Conservation (phyloP, 345 rosid genomes). For the Camelina neglecta region DNA sequence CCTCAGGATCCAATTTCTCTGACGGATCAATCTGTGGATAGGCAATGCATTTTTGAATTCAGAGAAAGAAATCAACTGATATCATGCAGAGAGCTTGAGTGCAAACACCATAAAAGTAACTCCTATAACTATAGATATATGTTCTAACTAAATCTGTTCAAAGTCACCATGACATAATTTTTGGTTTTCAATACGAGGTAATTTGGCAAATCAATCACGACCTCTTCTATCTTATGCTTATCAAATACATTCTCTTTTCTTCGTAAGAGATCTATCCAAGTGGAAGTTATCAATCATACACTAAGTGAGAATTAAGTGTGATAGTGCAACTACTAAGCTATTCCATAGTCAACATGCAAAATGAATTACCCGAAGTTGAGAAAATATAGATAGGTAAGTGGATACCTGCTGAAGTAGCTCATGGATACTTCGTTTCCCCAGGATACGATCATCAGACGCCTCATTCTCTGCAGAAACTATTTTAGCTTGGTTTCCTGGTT, state of each 20-base stretch:
- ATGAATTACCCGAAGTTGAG: slow-evolving; percentile 14
- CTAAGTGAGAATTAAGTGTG: slow-evolving; percentile 8
- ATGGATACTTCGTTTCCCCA: slow-evolving; percentile 86
- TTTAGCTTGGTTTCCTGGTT: slow-evolving; percentile 55
- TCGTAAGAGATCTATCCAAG: not conserved
- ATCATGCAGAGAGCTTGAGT: slow-evolving; percentile 11
- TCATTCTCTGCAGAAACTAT: slow-evolving; percentile 57
- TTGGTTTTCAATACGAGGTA: not conserved
- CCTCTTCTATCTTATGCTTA: not conserved
- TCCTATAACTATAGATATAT: slow-evolving; percentile 17
- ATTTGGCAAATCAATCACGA: slow-evolving; percentile 13
- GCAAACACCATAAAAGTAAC: slow-evolving; percentile 9
- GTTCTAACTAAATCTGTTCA: slow-evolving; percentile 5
- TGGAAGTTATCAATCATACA: slow-evolving; percentile 10
- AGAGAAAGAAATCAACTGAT: not conserved
- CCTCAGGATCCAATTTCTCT: slow-evolving; percentile 90
- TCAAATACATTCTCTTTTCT: not conserved
- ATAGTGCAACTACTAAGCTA: slow-evolving; percentile 6
- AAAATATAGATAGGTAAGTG: slow-evolving; percentile 17
- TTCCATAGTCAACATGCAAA: slow-evolving; percentile 12
- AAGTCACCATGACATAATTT: slow-evolving; percentile 5
- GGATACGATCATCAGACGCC: slow-evolving; percentile 63
- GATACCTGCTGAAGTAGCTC: slow-evolving; percentile 87
- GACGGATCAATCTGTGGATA: slow-evolving; percentile 78
- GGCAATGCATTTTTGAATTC: slow-evolving; percentile 17